Evolutionary conservation across 495 filamentous ascomycete species (phyloP).

Genomic region (Parmelia sp.): DNA sequence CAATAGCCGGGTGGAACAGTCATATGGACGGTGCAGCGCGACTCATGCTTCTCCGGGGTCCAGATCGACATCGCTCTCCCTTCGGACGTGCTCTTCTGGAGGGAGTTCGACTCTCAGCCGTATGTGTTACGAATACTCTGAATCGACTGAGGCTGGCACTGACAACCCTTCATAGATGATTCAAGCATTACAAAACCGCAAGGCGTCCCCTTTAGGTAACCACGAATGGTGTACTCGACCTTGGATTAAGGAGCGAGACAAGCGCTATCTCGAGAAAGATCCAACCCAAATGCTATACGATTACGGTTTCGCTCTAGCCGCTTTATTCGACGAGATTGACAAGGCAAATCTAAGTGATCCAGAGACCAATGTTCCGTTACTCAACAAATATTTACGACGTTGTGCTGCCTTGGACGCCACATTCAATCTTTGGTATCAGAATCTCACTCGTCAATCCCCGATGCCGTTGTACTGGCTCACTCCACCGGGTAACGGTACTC

Average conservation of each 20-base stretch:
- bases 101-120: not conserved
- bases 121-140: not conserved
- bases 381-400: not conserved
- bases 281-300: not conserved
- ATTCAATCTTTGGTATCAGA: not conserved
- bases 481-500: not conserved
- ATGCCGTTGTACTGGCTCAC: constrained; percentile 5
- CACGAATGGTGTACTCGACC: not conserved
- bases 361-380: not conserved
- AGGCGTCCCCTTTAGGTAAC: not conserved
- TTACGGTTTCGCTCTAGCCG: constrained; percentile 2
- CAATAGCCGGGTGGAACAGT: constrained; percentile 1
- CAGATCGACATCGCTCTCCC: not conserved
- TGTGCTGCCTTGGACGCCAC: constrained; percentile 4
- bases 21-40: not conserved
- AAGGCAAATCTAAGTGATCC: not conserved
- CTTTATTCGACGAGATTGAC: not conserved
- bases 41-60: constrained; percentile 1
- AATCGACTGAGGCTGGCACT: not conserved
- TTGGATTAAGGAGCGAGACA: not conserved
- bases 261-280: not conserved
- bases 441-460: not conserved
- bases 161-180: not conserved
- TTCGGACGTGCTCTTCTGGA: not conserved
- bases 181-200: not conserved